phyloP scores from a whole-genome alignment of 1,139 yeast species.

The Geotrichum australiense region DNA sequence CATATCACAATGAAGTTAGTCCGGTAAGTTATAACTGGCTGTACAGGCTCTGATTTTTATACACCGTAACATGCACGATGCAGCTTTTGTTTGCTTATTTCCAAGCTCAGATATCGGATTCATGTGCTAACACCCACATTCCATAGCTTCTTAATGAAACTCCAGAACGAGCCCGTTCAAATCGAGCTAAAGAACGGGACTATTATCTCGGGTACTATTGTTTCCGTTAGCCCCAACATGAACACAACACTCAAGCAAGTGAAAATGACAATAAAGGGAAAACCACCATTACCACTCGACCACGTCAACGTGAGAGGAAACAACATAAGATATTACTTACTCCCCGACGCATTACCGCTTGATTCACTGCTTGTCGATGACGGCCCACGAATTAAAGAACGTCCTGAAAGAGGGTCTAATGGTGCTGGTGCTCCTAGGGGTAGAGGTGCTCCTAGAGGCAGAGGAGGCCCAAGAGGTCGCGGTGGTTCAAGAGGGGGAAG shows the following conservation, averaged over 20 bases:
- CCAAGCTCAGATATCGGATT: too few species aligned
- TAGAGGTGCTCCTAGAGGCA: slow-evolving; percentile 28
- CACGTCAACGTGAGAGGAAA: slow-evolving; percentile 85
- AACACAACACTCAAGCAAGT: slow-evolving; percentile 80
- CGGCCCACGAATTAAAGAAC: slow-evolving; percentile 39
- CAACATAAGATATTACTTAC: slow-evolving; percentile 73
- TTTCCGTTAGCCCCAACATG: slow-evolving; percentile 88
- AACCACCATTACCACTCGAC: slow-evolving; percentile 55
- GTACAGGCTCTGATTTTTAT: too few species aligned
- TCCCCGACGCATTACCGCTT: slow-evolving; percentile 83
- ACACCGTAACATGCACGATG: too few species aligned
- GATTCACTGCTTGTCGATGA: slow-evolving; percentile 67
- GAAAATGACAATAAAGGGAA: slow-evolving; percentile 54
- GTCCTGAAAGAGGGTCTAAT: slow-evolving; percentile 6
- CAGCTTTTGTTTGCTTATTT: too few species aligned
- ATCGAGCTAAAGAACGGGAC: slow-evolving; percentile 91
- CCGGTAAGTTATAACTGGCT: too few species aligned
- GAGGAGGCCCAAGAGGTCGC: slow-evolving; percentile 26
- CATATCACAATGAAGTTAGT: too few species aligned
- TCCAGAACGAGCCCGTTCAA: slow-evolving; percentile 81
- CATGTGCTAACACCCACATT: too few species aligned
- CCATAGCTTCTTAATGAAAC: slow-evolving; percentile 77
- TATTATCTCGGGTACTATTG: slow-evolving; percentile 58
- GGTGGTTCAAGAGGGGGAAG: slow-evolving; percentile 19
- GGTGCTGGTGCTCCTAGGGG: slow-evolving; percentile 19